phyloP scores from a whole-genome alignment of 306 rosid species.

The Lablab purpureus region DNA sequence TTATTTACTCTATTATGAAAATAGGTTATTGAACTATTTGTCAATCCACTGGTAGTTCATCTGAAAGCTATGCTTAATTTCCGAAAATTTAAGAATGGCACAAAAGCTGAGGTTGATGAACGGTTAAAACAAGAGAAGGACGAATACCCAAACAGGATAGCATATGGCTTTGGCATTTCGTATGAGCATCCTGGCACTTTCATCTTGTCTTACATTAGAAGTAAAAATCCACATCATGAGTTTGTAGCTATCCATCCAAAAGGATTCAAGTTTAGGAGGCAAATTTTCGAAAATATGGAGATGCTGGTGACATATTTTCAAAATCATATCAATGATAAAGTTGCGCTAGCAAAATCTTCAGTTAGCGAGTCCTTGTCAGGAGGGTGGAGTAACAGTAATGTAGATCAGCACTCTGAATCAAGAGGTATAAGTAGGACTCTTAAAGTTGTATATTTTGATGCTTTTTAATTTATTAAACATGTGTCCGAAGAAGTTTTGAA shows the following conservation, averaged over 20 bases:
- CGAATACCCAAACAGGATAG: constrained; percentile 54
- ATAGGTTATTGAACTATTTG: constrained; percentile 53
- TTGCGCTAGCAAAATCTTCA: constrained; percentile 37
- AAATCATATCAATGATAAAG: constrained; percentile 53
- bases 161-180: constrained; percentile 56
- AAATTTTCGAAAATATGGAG: constrained; percentile 51
- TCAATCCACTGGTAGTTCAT: constrained; percentile 56
- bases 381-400: constrained; percentile 32
- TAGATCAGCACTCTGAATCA: constrained; percentile 26
- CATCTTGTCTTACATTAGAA: constrained; percentile 56
- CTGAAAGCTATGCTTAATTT: constrained; percentile 52
- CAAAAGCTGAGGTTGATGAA: constrained; percentile 58
- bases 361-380: constrained; percentile 14
- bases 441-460: background rate
- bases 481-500: background rate
- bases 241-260: constrained; percentile 56
- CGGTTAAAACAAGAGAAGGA: constrained; percentile 53
- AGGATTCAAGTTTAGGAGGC: constrained; percentile 64
- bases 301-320: constrained; percentile 56
- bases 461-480: background rate
- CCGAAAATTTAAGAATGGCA: constrained; percentile 57
- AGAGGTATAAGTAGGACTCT: constrained; percentile 25
- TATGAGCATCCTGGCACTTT: constrained; percentile 61
- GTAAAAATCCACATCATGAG: constrained; percentile 55
- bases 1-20: constrained; percentile 20